These are phyloP conservation scores for Phylloporus sp. DNA, from an alignment of 768 basidiomycete species.

Conservation along the genomic window DNA sequence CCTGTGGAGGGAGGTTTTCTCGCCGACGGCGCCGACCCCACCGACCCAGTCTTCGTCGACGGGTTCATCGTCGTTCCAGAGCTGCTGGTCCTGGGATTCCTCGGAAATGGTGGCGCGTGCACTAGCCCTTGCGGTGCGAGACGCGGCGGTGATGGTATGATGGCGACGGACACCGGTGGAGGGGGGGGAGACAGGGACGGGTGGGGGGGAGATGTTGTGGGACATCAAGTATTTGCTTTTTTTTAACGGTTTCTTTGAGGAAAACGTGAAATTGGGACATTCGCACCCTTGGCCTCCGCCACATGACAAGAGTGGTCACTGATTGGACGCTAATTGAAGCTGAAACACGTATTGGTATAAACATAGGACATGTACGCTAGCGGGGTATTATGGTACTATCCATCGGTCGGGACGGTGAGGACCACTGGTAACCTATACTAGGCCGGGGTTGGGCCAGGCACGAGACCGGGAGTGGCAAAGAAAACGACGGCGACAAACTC, in stretches of 20 bases:
- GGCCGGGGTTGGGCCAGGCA: slow-evolving; percentile 14
- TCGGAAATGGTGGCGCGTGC: slow-evolving; percentile 66
- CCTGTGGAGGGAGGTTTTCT: slow-evolving; percentile 73
- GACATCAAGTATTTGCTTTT: slow-evolving; percentile 28
- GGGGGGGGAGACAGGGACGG: slow-evolving; percentile 34
- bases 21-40: slow-evolving; percentile 76
- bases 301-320: slow-evolving; percentile 12
- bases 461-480: slow-evolving; percentile 29
- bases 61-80: slow-evolving; percentile 70
- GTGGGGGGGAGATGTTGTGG: slow-evolving; percentile 40
- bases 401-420: no score
- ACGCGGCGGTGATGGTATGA: slow-evolving; percentile 77
- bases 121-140: slow-evolving; percentile 54
- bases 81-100: slow-evolving; percentile 53
- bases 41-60: slow-evolving; percentile 81
- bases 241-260: background rate
- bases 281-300: slow-evolving; percentile 25
- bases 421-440: background rate
- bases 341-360: background rate
- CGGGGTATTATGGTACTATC: slow-evolving; percentile 1
- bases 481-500: slow-evolving; percentile 29
- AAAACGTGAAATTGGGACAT: slow-evolving; percentile 1
- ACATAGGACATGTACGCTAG: background rate
- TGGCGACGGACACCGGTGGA: slow-evolving; percentile 64
- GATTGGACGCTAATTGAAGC: slow-evolving; percentile 5